phyloP scores from a whole-genome alignment of 768 basidiomycete species.

The Agaricus subrufescens region DNA sequence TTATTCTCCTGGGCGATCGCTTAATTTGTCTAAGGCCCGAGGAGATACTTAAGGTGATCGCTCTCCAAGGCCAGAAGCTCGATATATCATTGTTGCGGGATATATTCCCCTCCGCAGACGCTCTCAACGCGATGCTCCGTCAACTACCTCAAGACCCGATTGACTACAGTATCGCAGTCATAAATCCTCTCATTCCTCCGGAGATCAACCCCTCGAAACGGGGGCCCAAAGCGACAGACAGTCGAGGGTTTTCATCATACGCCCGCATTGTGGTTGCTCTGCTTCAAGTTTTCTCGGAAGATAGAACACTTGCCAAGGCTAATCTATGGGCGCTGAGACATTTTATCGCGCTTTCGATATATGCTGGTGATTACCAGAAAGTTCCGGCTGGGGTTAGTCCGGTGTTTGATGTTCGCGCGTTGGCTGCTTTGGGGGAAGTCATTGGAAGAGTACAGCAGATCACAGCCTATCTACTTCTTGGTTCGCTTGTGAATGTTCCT shows the following conservation, averaged over 20 bases:
- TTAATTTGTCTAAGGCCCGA: slow-evolving; percentile 35
- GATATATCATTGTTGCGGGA: slow-evolving; percentile 38
- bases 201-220: slow-evolving; percentile 12
- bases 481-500: slow-evolving; percentile 5
- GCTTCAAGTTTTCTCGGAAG: slow-evolving; percentile 47
- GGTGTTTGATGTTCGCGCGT: slow-evolving; percentile 34
- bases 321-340: slow-evolving; percentile 70
- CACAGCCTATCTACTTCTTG: slow-evolving; percentile 58
- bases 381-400: slow-evolving; percentile 42
- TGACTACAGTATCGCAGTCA: slow-evolving; percentile 52
- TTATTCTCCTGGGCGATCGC: background rate
- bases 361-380: slow-evolving; percentile 56
- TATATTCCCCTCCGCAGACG: slow-evolving; percentile 44
- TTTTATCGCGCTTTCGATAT: slow-evolving; percentile 56
- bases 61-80: slow-evolving; percentile 30
- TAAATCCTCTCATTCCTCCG: slow-evolving; percentile 58
- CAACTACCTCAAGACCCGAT: slow-evolving; percentile 40
- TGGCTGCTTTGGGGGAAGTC: slow-evolving; percentile 25
- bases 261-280: slow-evolving; percentile 57
- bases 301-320: slow-evolving; percentile 55
- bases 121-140: slow-evolving; percentile 43
- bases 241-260: slow-evolving; percentile 55
- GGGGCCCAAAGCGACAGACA: slow-evolving; percentile 29
- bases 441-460: slow-evolving; percentile 45
- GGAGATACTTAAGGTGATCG: slow-evolving; percentile 35